A percentile compares a stretch with the other conserved stretches of the same genome.
Conservation (phyloP, 805 yeast species). For the Suhomyces pyralidae region DNA sequence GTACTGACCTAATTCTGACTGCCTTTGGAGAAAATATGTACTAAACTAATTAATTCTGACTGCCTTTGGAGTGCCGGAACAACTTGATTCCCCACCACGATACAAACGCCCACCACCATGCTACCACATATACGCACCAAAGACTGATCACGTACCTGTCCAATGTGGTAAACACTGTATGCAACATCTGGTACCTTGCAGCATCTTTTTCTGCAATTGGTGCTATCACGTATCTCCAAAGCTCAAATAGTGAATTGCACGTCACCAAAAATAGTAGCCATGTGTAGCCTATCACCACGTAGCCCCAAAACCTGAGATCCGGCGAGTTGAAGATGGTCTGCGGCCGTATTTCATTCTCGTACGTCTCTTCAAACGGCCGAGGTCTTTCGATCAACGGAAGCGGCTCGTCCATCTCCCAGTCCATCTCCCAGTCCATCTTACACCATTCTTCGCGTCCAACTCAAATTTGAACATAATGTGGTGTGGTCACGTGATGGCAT, state of each 20-base stretch:
- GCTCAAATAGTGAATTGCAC: conserved; percentile 30
- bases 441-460: too few species aligned
- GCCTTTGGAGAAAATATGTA: conserved; percentile 73
- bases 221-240: conserved; percentile 33
- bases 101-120: conserved; percentile 64
- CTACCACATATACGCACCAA: conserved; percentile 40
- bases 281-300: conserved; percentile 23
- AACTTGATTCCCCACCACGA: conserved; percentile 82
- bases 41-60: conserved; percentile 1
- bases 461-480: too few species aligned
- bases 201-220: conserved; percentile 20
- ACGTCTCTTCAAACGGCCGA: conserved; percentile 5
- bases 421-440: conserved; percentile 3
- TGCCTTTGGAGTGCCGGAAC: conserved; percentile 73
- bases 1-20: conserved; percentile 1
- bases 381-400: conserved; percentile 20
- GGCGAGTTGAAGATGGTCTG: conserved; percentile 8
- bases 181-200: conserved; percentile 10
- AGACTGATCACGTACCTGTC: conserved; percentile 32
- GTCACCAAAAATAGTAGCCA: conserved; percentile 35
- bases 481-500: too few species aligned
- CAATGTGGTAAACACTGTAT: conserved; percentile 14
- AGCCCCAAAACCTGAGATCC: conserved; percentile 22
- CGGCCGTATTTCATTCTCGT: conserved; percentile 5
- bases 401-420: conserved; percentile 10